phyloP scores from a whole-genome alignment of 306 rosid genomes.

The Vicia sativa region DNA sequence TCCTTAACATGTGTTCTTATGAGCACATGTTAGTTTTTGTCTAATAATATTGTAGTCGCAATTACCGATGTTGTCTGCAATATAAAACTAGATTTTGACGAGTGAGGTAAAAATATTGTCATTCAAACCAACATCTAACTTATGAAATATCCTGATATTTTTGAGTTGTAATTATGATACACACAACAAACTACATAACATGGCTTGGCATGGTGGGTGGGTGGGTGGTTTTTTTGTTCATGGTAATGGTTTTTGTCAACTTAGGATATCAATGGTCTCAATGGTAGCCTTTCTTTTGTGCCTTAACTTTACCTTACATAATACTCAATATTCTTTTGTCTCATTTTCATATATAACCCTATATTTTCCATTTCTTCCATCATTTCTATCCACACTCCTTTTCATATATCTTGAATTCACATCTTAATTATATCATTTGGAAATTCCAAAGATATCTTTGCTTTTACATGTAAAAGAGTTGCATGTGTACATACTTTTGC shows the following conservation, averaged over 20 bases:
- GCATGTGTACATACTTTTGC: slow-evolving; percentile 43
- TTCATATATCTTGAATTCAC: slow-evolving; percentile 18
- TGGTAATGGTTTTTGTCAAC: slow-evolving; percentile 63
- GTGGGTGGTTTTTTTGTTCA: slow-evolving; percentile 32
- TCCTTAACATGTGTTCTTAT: too few relatives aligned
- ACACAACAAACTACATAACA: not conserved
- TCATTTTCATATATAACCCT: slow-evolving; percentile 18
- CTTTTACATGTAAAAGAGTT: slow-evolving; percentile 32
- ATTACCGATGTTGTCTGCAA: too few relatives aligned
- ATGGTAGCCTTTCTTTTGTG: slow-evolving; percentile 51
- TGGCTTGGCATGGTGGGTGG: slow-evolving; percentile 38
- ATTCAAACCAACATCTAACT: too few relatives aligned
- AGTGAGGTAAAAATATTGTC: too few relatives aligned
- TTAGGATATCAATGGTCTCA: slow-evolving; percentile 51
- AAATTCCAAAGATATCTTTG: slow-evolving; percentile 21
- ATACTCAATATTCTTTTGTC: slow-evolving; percentile 45
- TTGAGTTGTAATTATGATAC: too few relatives aligned
- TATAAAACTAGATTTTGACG: too few relatives aligned
- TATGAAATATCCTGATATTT: too few relatives aligned
- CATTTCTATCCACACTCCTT: slow-evolving; percentile 48
- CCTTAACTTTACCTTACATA: slow-evolving; percentile 56
- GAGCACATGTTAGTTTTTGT: too few relatives aligned
- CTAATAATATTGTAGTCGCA: too few relatives aligned
- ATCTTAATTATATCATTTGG: slow-evolving; percentile 31
- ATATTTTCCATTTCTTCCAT: slow-evolving; percentile 47